Conservation (phyloP, 805 yeast species). For the Candida nitratophila region DNA sequence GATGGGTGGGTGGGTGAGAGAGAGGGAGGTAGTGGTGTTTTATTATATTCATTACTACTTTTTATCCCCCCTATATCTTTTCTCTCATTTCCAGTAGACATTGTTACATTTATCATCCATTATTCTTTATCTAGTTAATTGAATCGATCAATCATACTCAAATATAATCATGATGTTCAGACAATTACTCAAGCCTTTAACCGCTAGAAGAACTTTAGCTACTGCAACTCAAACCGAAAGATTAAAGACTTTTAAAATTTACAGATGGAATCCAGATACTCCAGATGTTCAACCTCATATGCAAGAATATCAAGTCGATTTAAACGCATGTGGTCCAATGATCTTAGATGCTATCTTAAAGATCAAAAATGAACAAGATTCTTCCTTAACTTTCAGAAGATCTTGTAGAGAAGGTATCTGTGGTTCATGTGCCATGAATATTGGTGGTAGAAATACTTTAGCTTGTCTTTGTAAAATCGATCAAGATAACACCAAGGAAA, state of each 20-base stretch:
- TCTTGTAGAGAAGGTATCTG: conserved; percentile 99
- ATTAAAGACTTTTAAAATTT: conserved; percentile 80
- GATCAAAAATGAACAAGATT: conserved; percentile 94
- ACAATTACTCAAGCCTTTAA: neutral
- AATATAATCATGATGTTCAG: no score
- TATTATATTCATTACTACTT: no score
- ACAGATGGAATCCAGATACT: conserved; percentile 97
- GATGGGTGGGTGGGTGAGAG: no score
- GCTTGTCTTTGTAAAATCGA: conserved; percentile 96
- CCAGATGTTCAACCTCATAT: conserved; percentile 88
- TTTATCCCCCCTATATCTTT: no score
- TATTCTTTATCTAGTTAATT: no score
- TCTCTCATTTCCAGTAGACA: no score
- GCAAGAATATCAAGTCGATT: conserved; percentile 77
- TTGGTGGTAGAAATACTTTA: conserved; percentile 93
- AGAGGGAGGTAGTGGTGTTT: no score
- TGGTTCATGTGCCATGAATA: conserved; percentile 99
- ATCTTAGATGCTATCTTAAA: conserved; percentile 89
- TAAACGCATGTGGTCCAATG: conserved; percentile 96
- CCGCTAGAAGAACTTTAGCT: conserved; percentile 28
- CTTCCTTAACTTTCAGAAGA: conserved; percentile 93
- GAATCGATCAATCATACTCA: neutral
- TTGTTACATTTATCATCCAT: no score
- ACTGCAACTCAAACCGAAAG: conserved; percentile 53
- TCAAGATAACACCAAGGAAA: conserved; percentile 61